Percentiles rank a stretch among this genome's conserved stretches.
phyloP scores from a whole-genome alignment of 345 rosid species.

The Nephelium lappaceum region DNA sequence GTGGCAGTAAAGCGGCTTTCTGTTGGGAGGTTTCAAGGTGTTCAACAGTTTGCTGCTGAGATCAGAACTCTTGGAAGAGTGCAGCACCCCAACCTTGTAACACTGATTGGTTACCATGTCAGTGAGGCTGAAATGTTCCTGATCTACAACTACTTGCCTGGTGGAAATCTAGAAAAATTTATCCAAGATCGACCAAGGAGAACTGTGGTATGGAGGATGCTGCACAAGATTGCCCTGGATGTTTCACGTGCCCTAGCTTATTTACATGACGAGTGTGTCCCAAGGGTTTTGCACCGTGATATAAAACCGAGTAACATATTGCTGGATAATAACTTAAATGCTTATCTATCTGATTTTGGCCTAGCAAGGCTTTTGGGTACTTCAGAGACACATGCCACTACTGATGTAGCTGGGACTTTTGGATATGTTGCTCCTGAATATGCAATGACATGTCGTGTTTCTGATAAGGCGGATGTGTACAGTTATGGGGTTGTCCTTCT shows the following conservation, averaged over 20 bases:
- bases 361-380: slow-evolving; percentile 57
- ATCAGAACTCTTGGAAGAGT: slow-evolving; percentile 55
- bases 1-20: slow-evolving; percentile 59
- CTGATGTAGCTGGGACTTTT: slow-evolving; percentile 45
- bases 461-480: background rate
- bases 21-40: slow-evolving; percentile 57
- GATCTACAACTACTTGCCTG: slow-evolving; percentile 55
- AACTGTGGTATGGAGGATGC: slow-evolving; percentile 45
- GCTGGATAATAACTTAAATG: slow-evolving; percentile 45
- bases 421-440: slow-evolving; percentile 13
- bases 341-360: slow-evolving; percentile 61
- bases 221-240: slow-evolving; percentile 60
- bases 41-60: slow-evolving; percentile 58
- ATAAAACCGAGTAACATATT: slow-evolving; percentile 60
- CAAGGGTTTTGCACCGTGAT: slow-evolving; percentile 55
- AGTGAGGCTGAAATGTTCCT: slow-evolving; percentile 57
- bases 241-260: slow-evolving; percentile 58
- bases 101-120: slow-evolving; percentile 52
- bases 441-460: background rate
- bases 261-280: slow-evolving; percentile 52
- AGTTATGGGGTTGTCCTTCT: background rate
- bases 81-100: slow-evolving; percentile 54
- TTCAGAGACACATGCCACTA: slow-evolving; percentile 60
- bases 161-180: slow-evolving; percentile 56
- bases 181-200: slow-evolving; percentile 48